Base-by-base conservation (phyloP, 1,139 yeast species). In the Geotrichum europaeum region DNA sequence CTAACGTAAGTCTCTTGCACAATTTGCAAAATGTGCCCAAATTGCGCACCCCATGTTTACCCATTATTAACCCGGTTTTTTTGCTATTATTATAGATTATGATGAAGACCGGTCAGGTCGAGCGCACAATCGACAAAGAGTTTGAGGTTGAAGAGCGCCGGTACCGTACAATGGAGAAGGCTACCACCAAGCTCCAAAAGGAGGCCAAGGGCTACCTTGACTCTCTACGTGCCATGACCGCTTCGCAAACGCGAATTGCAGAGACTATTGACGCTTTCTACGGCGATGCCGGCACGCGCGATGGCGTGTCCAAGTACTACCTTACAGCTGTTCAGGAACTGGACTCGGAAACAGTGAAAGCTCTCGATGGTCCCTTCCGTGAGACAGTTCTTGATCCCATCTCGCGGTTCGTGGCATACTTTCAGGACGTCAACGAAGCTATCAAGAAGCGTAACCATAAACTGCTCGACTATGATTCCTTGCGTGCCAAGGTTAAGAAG, bases 321-420 rank as follows among this genome's bases (percentile, higher is more conserved):
- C 76, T 89, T 65, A 94, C 89, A 69, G 86, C 92, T 59, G 98
- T 94, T 25, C 84, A 86, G 68, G 99, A 94, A 65, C 86, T 91
- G 68, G 99, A 94, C 72, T 84, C 87, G 53, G 97, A 94, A 73
- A 94, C 98, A 0, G 97, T 92, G 58, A 92, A 94, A 74, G 96
- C 90, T 66, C 77, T 95, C 66, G 99, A 94, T 73, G 98, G 96
- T 1, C 99, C 99, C 34, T 94, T 88, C 75, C 83, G 99, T 72
- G 97, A 92, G 70, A 90, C 99, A 0, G 96, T 94, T 45, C 79
- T 94, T 69, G 97, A 92, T 65, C 99, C 99, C n/a, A 82, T 92
- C 62, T 79, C 88, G 55, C 89, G 96, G 65, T 95, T 94, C 73
- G 82, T 91, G 28, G 80, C 84, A 18, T 94, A 94, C 74, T 94